A percentile compares a stretch with the other conserved stretches of the same genome.
These are phyloP conservation scores for Crepidotus variabilis DNA, from an alignment of 768 basidiomycete species.

Conservation along the genomic window DNA sequence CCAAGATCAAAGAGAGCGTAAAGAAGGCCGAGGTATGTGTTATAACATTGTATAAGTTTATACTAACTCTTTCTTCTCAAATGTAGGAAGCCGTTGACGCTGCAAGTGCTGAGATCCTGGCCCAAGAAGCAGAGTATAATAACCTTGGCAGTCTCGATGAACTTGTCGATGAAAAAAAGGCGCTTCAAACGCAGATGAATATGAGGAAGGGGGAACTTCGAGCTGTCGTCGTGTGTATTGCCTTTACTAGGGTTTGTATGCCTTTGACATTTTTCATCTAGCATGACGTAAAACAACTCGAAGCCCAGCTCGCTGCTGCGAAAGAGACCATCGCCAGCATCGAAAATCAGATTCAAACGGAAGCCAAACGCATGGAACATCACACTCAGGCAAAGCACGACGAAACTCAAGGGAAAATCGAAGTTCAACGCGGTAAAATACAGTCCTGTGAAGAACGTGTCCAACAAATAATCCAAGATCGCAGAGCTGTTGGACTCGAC, in stretches of 20 bases:
- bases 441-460: constrained; percentile 31
- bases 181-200: constrained; percentile 43
- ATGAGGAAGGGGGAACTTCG: constrained; percentile 40
- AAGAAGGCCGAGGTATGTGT: constrained; percentile 30
- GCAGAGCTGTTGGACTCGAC: constrained; percentile 25
- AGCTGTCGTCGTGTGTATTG: constrained; percentile 39
- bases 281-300: constrained; percentile 51
- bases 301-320: constrained; percentile 28
- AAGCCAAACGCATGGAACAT: constrained; percentile 48
- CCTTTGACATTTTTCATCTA: constrained; percentile 20
- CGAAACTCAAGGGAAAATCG: constrained; percentile 48
- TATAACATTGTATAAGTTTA: background rate
- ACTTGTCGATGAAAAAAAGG: constrained; percentile 33
- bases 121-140: constrained; percentile 24
- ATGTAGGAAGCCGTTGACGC: constrained; percentile 26
- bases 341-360: constrained; percentile 47
- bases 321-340: constrained; percentile 33
- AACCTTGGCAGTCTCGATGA: constrained; percentile 30
- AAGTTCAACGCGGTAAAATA: constrained; percentile 38
- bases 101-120: constrained; percentile 27
- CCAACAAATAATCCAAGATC: constrained; percentile 26
- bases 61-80: background rate
- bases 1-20: constrained; percentile 33
- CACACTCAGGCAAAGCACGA: constrained; percentile 63
- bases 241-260: background rate